A percentile compares a stretch with the other conserved stretches of the same genome.
Evolutionary conservation across 2,329 filamentous ascomycete species (phyloP).

Genomic region (Albophoma yamanashiensis): DNA sequence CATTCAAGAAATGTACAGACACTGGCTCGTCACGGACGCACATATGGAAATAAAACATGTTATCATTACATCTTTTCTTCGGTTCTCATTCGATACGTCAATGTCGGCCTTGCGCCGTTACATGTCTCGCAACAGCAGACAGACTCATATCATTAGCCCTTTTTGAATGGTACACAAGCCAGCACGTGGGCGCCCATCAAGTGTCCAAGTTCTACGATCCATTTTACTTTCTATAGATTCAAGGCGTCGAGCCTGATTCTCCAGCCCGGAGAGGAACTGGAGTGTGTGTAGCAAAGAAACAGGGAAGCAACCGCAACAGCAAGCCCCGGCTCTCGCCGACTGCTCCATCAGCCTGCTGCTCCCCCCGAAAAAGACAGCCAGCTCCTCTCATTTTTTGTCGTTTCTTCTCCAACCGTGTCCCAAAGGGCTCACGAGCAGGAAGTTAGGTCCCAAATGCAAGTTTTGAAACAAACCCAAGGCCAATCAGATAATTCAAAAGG

Average conservation of each 20-base stretch:
- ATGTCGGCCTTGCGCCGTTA: neutral
- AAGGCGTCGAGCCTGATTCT: neutral
- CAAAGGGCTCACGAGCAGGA: neutral
- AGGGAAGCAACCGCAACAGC: neutral
- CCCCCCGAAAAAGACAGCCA: neutral
- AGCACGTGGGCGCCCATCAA: constrained; percentile 1
- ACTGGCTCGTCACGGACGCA: neutral
- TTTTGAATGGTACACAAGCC: neutral
- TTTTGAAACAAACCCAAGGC: neutral
- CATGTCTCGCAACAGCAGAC: neutral
- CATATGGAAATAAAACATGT: neutral
- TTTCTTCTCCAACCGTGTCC: neutral
- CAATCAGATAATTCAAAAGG: neutral
- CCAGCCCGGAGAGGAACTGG: neutral
- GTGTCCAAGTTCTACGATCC: constrained; percentile 1
- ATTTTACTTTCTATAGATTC: constrained; percentile 1
- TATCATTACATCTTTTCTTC: neutral
- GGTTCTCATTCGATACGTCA: neutral
- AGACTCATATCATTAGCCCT: neutral
- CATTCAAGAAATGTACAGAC: neutral
- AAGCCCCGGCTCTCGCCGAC: neutral
- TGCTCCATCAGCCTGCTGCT: neutral
- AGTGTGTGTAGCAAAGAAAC: neutral
- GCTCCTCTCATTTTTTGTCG: neutral
- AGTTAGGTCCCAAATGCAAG: neutral